These are phyloP conservation scores for Paecilomyces sp. DNA, from an alignment of 2,329 filamentous ascomycete species.

Conservation along the genomic window DNA sequence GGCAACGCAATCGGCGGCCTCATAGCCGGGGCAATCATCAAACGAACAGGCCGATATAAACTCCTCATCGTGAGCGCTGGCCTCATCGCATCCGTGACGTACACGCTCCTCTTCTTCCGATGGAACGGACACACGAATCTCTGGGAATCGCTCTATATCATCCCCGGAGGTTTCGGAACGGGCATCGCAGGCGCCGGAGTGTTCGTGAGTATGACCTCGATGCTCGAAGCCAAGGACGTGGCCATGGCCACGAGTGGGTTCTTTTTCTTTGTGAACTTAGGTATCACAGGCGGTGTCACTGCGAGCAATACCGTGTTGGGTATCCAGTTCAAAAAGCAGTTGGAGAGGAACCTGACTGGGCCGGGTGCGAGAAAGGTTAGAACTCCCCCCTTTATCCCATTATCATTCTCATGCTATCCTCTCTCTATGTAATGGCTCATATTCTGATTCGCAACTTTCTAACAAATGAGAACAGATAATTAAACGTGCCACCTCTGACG, in stretches of 20 bases:
- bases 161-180: conserved; percentile 49
- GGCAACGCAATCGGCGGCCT: conserved; percentile 61
- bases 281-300: conserved; percentile 34
- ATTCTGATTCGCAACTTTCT: too few relatives aligned
- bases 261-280: conserved; percentile 40
- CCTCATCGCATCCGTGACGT: conserved; percentile 43
- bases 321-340: conserved; percentile 22
- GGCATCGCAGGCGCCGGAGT: conserved; percentile 40
- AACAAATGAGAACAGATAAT: conserved; percentile 28
- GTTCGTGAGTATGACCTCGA: conserved; percentile 45
- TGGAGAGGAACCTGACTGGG: conserved; percentile 24
- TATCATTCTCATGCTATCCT: too few relatives aligned
- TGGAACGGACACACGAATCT: conserved; percentile 56
- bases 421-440: too few relatives aligned
- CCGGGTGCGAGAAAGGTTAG: conserved; percentile 15
- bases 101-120: conserved; percentile 45
- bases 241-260: conserved; percentile 45
- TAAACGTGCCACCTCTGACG: conserved; percentile 30
- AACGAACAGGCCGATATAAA: conserved; percentile 55
- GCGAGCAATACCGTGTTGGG: conserved; percentile 31
- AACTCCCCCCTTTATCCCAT: too few relatives aligned
- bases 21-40: conserved; percentile 51
- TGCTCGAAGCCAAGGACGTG: conserved; percentile 38
- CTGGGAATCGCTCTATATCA: conserved; percentile 52
- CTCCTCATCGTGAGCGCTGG: conserved; percentile 45